Conservation (phyloP, 2,329 filamentous ascomycete genomes). For the Xylariomycetidae sp. region DNA sequence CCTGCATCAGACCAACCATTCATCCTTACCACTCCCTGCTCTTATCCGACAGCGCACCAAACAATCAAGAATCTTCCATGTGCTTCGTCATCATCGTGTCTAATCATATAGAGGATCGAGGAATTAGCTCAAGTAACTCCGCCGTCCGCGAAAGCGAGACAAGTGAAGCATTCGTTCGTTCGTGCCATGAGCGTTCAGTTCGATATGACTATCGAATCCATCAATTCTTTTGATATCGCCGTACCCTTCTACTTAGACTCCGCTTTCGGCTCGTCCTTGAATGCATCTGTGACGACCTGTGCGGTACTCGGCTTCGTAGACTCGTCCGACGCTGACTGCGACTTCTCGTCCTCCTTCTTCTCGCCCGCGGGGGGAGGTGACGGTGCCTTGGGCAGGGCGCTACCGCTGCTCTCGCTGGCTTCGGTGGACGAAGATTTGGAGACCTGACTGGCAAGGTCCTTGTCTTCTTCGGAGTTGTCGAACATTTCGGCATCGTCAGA, state of each 20-base stretch:
- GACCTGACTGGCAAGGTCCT: constrained; percentile 80
- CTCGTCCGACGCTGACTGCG: constrained; percentile 17
- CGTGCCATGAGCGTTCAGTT: too few relatives aligned
- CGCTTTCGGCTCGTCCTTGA: constrained; percentile 21
- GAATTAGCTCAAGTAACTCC: too few relatives aligned
- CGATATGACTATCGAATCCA: too few relatives aligned
- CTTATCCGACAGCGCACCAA: constrained; percentile 15
- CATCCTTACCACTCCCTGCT: constrained; percentile 4
- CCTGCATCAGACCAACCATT: too few relatives aligned
- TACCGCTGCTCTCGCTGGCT: constrained; percentile 24
- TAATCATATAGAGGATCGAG: constrained; percentile 17
- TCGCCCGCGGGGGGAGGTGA: constrained; percentile 25
- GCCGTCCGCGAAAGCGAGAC: too few relatives aligned
- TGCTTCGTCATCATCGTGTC: constrained; percentile 17
- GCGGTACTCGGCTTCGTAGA: constrained; percentile 19
- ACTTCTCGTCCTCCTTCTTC: constrained; percentile 22
- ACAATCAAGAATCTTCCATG: constrained; percentile 19
- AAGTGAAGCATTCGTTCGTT: too few relatives aligned
- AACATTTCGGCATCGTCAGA: constrained; percentile 92
- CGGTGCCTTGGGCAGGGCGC: constrained; percentile 26
- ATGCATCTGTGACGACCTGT: constrained; percentile 14
- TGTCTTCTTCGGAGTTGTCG: constrained; percentile 79
- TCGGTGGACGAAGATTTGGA: constrained; percentile 49
- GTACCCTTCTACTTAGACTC: constrained; percentile 18
- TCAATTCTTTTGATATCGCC: constrained; percentile 20